Conservation (phyloP, 345 rosid species). For the Rubroshorea leprosula region DNA sequence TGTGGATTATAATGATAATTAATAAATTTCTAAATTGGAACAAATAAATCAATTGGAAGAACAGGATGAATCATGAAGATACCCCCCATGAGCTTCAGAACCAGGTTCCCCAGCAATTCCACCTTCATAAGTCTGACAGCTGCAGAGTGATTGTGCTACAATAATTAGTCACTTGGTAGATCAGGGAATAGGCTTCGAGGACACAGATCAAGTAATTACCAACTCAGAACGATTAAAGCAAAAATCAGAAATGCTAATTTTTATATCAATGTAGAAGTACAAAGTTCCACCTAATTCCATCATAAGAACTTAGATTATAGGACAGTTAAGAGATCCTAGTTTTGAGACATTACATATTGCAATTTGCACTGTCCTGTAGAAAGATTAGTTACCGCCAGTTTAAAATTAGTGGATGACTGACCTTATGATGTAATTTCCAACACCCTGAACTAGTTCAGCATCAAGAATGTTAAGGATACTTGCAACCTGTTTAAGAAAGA, state of each 20-base stretch:
- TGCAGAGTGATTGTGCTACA: conserved; percentile 24
- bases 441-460: conserved; percentile 56
- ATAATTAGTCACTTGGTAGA: conserved; percentile 12
- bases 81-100: conserved; percentile 99
- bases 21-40: conserved; percentile 1
- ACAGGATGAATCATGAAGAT: conserved; percentile 31
- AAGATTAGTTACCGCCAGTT: not conserved
- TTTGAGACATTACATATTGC: too few relatives aligned
- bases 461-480: conserved; percentile 74
- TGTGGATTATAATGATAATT: not conserved
- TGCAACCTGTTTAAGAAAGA: conserved; percentile 54
- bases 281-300: not conserved
- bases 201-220: not conserved
- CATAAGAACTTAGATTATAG: too few relatives aligned
- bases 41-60: conserved; percentile 5
- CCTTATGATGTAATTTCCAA: conserved; percentile 93
- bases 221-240: too few relatives aligned
- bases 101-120: conserved; percentile 98
- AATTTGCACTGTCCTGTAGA: not conserved
- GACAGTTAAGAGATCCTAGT: too few relatives aligned
- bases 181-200: not conserved
- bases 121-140: conserved; percentile 98
- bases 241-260: not conserved
- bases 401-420: conserved; percentile 19
- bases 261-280: not conserved